phyloP scores from a whole-genome alignment of 352 stramenopile genomes.

The Pythium apleroticum region DNA sequence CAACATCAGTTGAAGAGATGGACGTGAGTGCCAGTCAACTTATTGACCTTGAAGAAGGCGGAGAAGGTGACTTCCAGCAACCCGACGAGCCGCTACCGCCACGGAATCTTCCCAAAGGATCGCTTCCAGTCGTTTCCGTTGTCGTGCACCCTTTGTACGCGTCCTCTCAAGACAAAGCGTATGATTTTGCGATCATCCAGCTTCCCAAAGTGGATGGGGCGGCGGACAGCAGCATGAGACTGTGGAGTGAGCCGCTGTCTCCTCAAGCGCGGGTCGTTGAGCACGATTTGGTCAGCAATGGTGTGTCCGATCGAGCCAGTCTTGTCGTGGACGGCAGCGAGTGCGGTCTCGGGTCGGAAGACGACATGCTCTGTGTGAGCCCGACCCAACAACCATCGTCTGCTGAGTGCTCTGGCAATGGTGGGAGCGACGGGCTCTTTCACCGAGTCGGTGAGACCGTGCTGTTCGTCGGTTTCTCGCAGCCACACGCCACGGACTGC shows the following conservation, averaged over 20 bases:
- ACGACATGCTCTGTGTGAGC: conserved; percentile 10
- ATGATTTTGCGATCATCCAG: conserved; percentile 27
- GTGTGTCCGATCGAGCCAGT: not conserved
- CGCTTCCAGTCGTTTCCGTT: conserved; percentile 1
- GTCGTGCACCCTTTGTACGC: conserved; percentile 15
- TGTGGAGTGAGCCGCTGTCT: conserved; percentile 1
- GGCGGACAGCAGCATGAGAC: not conserved
- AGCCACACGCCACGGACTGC: not conserved
- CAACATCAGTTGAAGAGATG: not conserved
- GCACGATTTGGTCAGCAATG: not conserved
- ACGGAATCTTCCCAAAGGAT: not conserved
- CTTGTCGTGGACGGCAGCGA: conserved; percentile 9
- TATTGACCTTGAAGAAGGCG: not conserved
- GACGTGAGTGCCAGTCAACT: not conserved
- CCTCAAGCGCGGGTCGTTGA: conserved; percentile 16
- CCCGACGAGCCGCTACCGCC: not conserved
- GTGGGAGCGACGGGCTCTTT: conserved; percentile 11
- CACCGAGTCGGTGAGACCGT: conserved; percentile 7
- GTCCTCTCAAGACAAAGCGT: not conserved
- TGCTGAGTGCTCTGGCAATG: not conserved
- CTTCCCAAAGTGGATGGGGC: not conserved
- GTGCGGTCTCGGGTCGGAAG: not conserved
- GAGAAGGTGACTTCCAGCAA: no score
- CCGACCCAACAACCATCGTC: not conserved
- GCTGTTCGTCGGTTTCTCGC: conserved; percentile 21